These are phyloP conservation scores for Gracilaria gracilis DNA, from an alignment of 23 red algal genomes.

Conservation along the genomic window DNA sequence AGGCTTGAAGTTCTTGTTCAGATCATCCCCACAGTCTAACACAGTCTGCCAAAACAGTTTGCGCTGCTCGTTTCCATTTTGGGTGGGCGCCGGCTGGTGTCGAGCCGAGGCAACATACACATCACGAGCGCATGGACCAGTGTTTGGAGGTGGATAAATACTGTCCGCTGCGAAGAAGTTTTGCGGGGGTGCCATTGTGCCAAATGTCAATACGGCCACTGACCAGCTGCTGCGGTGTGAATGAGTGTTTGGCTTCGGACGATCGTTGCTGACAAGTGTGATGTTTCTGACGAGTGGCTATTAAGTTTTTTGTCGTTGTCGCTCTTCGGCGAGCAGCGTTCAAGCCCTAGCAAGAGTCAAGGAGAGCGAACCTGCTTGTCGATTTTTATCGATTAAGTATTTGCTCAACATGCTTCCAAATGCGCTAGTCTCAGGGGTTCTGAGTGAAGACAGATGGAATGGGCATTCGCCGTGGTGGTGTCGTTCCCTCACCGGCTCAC, in stretches of 20 bases:
- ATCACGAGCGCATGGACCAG: background rate
- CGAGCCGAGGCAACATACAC: background rate
- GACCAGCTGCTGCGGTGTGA: background rate
- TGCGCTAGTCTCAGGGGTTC: background rate
- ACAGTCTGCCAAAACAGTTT: constrained; percentile 11
- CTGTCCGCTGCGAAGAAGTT: background rate
- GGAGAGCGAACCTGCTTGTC: too few species aligned
- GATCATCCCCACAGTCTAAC: background rate
- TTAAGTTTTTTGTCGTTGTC: too few species aligned
- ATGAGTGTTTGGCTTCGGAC: background rate
- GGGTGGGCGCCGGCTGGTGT: background rate
- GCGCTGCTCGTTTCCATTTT: background rate
- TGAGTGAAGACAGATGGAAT: background rate
- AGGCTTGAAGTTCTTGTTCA: background rate
- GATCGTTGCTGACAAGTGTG: background rate
- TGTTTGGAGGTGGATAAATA: background rate
- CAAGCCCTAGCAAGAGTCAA: too few species aligned
- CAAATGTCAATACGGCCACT: background rate
- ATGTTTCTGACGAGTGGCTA: background rate
- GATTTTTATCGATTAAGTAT: too few species aligned
- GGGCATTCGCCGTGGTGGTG: background rate
- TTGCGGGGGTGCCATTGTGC: background rate
- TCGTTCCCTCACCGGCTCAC: background rate
- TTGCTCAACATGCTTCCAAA: too few species aligned
- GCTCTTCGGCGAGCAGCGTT: too few species aligned